Percentiles rank a stretch among this genome's conserved stretches.
These are phyloP conservation scores for Calonectria fujianensis DNA, from an alignment of 2,329 filamentous ascomycete genomes.

Conservation along the genomic window DNA sequence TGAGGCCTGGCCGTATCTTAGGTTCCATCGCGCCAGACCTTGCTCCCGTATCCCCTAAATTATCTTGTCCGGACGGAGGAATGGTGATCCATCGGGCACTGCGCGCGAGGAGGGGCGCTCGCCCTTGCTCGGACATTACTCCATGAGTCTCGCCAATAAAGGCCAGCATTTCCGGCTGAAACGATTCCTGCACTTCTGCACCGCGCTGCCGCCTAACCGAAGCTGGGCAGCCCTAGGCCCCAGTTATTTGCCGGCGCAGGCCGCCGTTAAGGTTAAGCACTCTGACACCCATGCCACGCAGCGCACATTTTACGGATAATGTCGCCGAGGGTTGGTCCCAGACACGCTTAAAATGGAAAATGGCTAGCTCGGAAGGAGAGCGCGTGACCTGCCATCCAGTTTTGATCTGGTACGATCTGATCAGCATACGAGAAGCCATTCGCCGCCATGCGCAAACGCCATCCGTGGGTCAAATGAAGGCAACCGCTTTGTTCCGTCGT, in stretches of 20 bases:
- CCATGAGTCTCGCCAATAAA: not conserved
- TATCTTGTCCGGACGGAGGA: not conserved
- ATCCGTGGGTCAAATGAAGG: not conserved
- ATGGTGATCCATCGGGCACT: not conserved
- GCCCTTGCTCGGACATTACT: constrained; percentile 32
- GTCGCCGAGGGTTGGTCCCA: not conserved
- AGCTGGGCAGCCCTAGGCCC: constrained; percentile 30
- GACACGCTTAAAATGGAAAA: constrained; percentile 20
- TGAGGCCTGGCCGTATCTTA: not conserved
- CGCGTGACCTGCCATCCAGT: constrained; percentile 13
- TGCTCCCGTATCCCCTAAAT: not conserved
- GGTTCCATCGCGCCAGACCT: not conserved
- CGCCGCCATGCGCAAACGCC: constrained; percentile 8
- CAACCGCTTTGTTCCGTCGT: not conserved
- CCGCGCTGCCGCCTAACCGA: constrained; percentile 18
- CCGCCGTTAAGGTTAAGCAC: constrained; percentile 29
- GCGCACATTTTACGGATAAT: not conserved
- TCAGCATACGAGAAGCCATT: constrained; percentile 3
- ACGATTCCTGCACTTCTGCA: not conserved
- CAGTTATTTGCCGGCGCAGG: constrained; percentile 18
- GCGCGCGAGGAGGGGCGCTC: not conserved
- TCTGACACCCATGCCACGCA: not conserved
- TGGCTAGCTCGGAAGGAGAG: constrained; percentile 6
- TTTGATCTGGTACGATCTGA: constrained; percentile 3
- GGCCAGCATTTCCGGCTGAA: constrained; percentile 8